Percentiles rank a stretch among this genome's conserved stretches.
Conservation (phyloP, 2,329 filamentous ascomycete genomes). For the Exophiala sideris region DNA sequence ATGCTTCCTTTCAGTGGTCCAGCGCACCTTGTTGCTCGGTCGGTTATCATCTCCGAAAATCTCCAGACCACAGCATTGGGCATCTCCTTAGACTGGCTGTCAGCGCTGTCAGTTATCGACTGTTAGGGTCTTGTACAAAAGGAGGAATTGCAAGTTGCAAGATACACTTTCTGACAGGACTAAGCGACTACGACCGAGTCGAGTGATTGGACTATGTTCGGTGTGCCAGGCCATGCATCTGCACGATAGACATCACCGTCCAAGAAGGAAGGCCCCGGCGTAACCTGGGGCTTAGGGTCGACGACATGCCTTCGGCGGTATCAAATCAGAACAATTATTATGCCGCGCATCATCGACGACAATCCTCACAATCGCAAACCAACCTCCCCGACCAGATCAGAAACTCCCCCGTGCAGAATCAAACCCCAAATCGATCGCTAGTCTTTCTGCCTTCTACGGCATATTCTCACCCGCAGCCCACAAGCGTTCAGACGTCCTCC, state of each 20-base stretch:
- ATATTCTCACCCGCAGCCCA: constrained; percentile 28
- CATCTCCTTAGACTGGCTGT: neutral
- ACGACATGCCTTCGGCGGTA: constrained; percentile 25
- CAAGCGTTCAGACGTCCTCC: constrained; percentile 21
- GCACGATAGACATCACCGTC: constrained; percentile 20
- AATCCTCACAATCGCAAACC: constrained; percentile 27
- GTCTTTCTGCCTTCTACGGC: constrained; percentile 26
- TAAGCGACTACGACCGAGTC: neutral
- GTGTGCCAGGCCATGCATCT: constrained; percentile 19
- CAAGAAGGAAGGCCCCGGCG: constrained; percentile 22
- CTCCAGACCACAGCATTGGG: neutral
- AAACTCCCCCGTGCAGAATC: constrained; percentile 10
- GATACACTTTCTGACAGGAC: constrained; percentile 2
- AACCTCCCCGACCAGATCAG: constrained; percentile 22
- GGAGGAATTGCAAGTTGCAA: constrained; percentile 1
- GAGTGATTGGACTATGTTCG: constrained; percentile 7
- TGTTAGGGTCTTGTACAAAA: constrained; percentile 5
- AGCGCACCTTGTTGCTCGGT: no score
- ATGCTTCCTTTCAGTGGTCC: neutral
- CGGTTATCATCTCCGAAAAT: neutral
- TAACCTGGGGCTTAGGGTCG: constrained; percentile 5
- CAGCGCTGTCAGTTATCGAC: constrained; percentile 1
- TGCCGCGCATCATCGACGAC: constrained; percentile 22
- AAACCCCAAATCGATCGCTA: constrained; percentile 20
- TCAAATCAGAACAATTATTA: constrained; percentile 23